Base-by-base conservation (phyloP, 768 basidiomycete genomes). In the Boletus rufocinnamomeus region DNA sequence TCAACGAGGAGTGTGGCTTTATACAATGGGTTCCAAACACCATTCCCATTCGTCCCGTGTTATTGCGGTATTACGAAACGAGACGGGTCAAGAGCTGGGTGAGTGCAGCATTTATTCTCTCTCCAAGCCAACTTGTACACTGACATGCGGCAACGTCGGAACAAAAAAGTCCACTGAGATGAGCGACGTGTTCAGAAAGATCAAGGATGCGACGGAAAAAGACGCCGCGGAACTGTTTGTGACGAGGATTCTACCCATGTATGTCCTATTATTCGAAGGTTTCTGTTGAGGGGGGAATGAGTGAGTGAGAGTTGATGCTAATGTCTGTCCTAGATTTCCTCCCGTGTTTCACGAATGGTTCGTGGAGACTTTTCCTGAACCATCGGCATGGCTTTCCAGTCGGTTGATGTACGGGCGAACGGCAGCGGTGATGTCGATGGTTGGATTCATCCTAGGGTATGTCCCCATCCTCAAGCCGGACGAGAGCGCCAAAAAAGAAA, bases 1-100 rank as follows among this genome's bases (percentile, higher is more conserved):
- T 99, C 61, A 98, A 97, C 69, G 96, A 98, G 64, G 94, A 96
- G 63, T 98, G 95, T 67, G 97, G 97, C 0, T 85, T 98, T 50
- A 93, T 98, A 56, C 93, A 99, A 84, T 99, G 97, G 97, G 97
- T 99, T 4, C 91, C 89, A 0, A 90, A 98, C 70, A 97, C 95
- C 1, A 80, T 85, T 28, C 90, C 93, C 1, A 74, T 98, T 38
- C 87, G 96, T 30, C 82, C 83, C 1, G 82, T 98, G 45, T 76
- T 98, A 16, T 63, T 81, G 52, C 86, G 86, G 59, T 75, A 74
- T 5, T 99, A 98, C 68, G 80, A 84, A 0, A 67, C 81, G 2
- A 76, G 74, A 41, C 76, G 77, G 3, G 75, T 82, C 61, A 70
- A 71, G 49, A 56, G 72, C 14, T 87, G 80, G 75, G 87, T 86